Conservation (phyloP, 169 alveolate genomes). For the Cryptosporidium andersoni region DNA sequence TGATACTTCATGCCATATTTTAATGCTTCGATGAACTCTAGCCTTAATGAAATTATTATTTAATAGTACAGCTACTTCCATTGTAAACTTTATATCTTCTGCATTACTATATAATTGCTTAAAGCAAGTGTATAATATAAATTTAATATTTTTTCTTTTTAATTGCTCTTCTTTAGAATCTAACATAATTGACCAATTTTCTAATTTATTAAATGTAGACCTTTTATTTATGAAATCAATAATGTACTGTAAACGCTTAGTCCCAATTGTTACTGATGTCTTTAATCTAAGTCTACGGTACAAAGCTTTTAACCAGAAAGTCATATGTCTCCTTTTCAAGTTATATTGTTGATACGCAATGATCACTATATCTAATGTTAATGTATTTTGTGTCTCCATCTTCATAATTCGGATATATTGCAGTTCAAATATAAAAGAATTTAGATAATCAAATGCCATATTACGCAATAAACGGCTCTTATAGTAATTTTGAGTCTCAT, state of each 20-base stretch:
- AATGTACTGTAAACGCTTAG: neutral
- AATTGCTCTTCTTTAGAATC: neutral
- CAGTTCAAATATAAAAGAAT: slow-evolving; percentile 9
- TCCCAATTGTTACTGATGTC: neutral
- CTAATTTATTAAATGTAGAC: neutral
- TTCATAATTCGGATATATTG: slow-evolving; percentile 25
- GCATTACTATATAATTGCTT: neutral
- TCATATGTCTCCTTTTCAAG: neutral
- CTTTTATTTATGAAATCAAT: slow-evolving; percentile 3
- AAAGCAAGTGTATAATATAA: neutral
- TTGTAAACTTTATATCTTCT: slow-evolving; percentile 12
- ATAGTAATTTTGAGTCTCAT: neutral
- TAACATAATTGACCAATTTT: slow-evolving; percentile 6
- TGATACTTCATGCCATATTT: neutral
- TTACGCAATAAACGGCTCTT: slow-evolving; percentile 2
- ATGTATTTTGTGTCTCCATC: neutral
- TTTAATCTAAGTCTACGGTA: neutral
- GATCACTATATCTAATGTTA: slow-evolving; percentile 12
- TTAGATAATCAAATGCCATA: slow-evolving; percentile 14
- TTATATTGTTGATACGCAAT: slow-evolving; percentile 1
- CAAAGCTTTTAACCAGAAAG: slow-evolving; percentile 14
- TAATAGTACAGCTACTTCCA: slow-evolving; percentile 16
- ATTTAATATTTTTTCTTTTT: neutral
- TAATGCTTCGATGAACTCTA: neutral
- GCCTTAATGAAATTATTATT: slow-evolving; percentile 8